Base-by-base conservation (phyloP, 2,329 filamentous ascomycete genomes). In the Exophiala sp. region DNA sequence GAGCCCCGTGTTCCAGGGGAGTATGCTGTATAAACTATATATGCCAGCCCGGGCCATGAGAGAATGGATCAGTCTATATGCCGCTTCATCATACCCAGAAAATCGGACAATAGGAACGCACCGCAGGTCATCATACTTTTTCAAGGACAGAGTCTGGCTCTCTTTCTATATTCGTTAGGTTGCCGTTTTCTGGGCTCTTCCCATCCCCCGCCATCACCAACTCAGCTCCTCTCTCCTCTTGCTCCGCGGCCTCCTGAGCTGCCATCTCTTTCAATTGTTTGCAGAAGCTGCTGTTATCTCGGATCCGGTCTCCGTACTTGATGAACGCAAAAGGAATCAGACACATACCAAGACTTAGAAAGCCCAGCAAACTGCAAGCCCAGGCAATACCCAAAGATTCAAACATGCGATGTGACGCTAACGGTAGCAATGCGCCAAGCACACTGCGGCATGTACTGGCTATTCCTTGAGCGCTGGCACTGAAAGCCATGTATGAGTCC, bases 401-500 rank as follows among this genome's bases (percentile, higher is more conserved):
- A 53, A 72, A 73, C 56, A 72, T 65, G 2, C 62, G 61, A 13
- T 60, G 58, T 4, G 68, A 66, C 6, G 68, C 70, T 10, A 85
- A 68, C 2, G 81, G 81, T 39, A 85, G 69, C 1, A 82, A 67
- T 0, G 74, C 74, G 1, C 76, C 78, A 8, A 78, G 66, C 2
- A 78, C 60, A 19, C 72, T 76, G 2, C 78, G 70, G 42, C 69
- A 66, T 41, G 73, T 73, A 3, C 71, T 74, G 0, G 75, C 68
- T 0, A 76, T 75, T 0, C 77, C 76, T 46, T 78, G 70, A 2
- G 76, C 78, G 14, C 73, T 77, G 1, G 78, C 78, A 0, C 81
- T 79, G 59, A 78, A 85, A 39, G 81, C 74, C 56, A 80, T 76
- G 64, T 85, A 85, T n/a, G 81, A 80, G 58, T 85, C 82, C 24